Evolutionary conservation across 495 filamentous ascomycete genomes (phyloP).

Genomic region (Oidiodendron maius): DNA sequence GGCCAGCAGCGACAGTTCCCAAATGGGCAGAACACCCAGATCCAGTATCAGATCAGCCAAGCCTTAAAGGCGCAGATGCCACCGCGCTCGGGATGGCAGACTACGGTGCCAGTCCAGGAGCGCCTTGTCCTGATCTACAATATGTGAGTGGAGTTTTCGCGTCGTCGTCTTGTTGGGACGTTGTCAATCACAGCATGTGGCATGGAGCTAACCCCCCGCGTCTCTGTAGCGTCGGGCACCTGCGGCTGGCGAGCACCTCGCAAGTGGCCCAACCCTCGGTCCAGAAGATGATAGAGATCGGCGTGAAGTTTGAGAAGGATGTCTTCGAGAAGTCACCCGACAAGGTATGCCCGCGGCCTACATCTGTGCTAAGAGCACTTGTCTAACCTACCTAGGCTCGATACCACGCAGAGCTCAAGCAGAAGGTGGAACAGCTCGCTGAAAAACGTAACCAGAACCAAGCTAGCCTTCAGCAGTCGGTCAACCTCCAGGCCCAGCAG

Average conservation of each 20-base stretch:
- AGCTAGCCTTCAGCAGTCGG: conserved; percentile 22
- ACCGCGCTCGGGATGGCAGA: conserved; percentile 23
- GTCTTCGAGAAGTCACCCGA: conserved; percentile 33
- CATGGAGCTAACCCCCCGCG: conserved; percentile 3
- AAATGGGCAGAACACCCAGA: conserved; percentile 1
- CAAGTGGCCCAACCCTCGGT: conserved; percentile 29
- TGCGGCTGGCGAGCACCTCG: conserved; percentile 35
- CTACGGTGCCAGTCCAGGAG: conserved; percentile 18
- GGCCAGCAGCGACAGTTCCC: not conserved
- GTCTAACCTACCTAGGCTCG: conserved; percentile 5
- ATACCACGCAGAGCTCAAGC: conserved; percentile 31
- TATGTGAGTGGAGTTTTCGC: conserved; percentile 20
- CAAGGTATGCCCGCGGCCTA: conserved; percentile 29
- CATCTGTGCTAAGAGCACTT: not conserved
- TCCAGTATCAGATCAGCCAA: conserved; percentile 16
- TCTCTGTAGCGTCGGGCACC: conserved; percentile 13
- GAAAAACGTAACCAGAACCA: conserved; percentile 33
- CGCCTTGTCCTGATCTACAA: conserved; percentile 23
- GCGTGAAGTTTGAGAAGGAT: conserved; percentile 35
- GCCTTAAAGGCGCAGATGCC: conserved; percentile 12
- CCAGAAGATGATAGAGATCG: conserved; percentile 25
- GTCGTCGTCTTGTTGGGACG: not conserved
- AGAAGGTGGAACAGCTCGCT: conserved; percentile 37
- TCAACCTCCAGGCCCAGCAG: conserved; percentile 23
- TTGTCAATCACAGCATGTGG: not conserved